Percentiles rank a stretch among this genome's conserved stretches.
phyloP scores from a whole-genome alignment of 352 stramenopile genomes.

The Globisporangium lucens region DNA sequence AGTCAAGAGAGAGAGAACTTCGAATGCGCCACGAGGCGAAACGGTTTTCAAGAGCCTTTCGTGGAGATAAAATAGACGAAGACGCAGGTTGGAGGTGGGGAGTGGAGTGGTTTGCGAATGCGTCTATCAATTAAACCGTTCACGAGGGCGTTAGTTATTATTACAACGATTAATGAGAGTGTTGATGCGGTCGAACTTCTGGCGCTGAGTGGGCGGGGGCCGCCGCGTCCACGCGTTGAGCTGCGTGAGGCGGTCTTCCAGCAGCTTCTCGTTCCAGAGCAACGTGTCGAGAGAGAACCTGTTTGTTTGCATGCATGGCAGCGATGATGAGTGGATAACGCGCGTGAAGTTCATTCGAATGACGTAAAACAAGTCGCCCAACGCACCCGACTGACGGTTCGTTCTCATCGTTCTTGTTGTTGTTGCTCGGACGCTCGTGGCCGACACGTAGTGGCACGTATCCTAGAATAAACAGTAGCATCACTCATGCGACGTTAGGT shows the following conservation, averaged over 20 bases:
- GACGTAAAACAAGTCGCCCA: neutral
- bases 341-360: neutral
- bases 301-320: neutral
- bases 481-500: neutral
- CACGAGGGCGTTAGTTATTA: conserved; percentile 14
- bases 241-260: conserved; percentile 62
- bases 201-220: conserved; percentile 43
- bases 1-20: neutral
- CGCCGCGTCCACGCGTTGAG: conserved; percentile 61
- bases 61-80: conserved; percentile 2
- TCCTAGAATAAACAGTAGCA: conserved; percentile 23
- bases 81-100: neutral
- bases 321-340: neutral
- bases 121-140: neutral
- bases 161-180: conserved; percentile 60
- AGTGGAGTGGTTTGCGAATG: neutral
- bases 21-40: neutral
- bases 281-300: conserved; percentile 75
- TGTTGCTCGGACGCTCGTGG: conserved; percentile 24
- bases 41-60: neutral
- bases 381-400: conserved; percentile 31
- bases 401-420: conserved; percentile 19
- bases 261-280: conserved; percentile 59
- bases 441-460: conserved; percentile 60
- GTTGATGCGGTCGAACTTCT: conserved; percentile 71